phyloP scores from a whole-genome alignment of 2,329 filamentous ascomycete genomes.

The Periconia macrospinosa region DNA sequence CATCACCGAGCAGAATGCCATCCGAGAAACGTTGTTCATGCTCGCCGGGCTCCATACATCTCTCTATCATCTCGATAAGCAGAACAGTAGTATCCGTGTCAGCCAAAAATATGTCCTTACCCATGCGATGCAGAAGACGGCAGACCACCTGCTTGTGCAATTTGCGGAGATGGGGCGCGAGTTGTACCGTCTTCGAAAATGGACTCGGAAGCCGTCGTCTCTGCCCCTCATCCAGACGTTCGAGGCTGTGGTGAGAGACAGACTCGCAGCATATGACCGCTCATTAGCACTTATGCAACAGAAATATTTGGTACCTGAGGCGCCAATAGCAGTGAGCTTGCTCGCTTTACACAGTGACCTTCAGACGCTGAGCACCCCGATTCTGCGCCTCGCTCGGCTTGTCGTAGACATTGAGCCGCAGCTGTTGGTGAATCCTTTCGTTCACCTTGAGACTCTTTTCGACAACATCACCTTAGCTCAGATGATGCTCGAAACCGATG shows the following conservation, averaged over 20 bases:
- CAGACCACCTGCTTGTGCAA: conserved; percentile 45
- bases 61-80: conserved; percentile 58
- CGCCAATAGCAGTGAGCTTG: conserved; percentile 67
- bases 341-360: conserved; percentile 64
- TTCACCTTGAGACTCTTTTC: conserved; percentile 78
- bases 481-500: conserved; percentile 62
- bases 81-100: conserved; percentile 29
- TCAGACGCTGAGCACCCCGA: conserved; percentile 54
- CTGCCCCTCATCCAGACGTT: conserved; percentile 67
- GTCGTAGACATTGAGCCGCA: conserved; percentile 58
- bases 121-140: conserved; percentile 38
- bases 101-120: conserved; percentile 44
- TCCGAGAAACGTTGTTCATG: conserved; percentile 84
- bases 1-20: conserved; percentile 71
- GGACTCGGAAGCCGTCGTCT: conserved; percentile 42
- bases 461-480: conserved; percentile 71
- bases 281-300: conserved; percentile 63
- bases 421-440: conserved; percentile 57
- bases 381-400: conserved; percentile 64
- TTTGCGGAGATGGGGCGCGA: conserved; percentile 54
- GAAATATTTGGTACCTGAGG: conserved; percentile 57
- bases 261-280: conserved; percentile 61
- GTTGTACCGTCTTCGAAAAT: conserved; percentile 53
- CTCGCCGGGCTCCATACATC: conserved; percentile 75
- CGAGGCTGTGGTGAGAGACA: conserved; percentile 62